A percentile compares a stretch with the other conserved stretches of the same genome.
Evolutionary conservation across 140 eudicot species (phyloP).

Genomic region (Flaveria floridana): DNA sequence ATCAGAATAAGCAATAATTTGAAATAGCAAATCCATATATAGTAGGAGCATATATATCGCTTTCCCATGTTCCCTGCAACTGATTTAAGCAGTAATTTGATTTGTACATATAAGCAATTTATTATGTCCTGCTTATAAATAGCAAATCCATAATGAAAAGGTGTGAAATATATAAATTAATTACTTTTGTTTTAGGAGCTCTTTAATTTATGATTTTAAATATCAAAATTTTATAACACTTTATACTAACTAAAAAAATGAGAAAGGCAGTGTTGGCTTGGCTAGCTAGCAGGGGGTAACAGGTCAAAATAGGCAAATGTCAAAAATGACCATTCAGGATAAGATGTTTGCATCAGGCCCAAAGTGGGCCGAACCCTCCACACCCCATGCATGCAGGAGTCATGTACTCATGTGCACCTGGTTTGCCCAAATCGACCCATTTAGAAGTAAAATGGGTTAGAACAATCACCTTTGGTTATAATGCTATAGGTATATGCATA

Average conservation of each 20-base stretch:
- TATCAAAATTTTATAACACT: not conserved
- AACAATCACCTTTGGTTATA: not conserved
- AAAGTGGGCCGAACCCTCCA: too few relatives aligned
- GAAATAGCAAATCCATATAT: too few relatives aligned
- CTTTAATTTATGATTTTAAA: not conserved
- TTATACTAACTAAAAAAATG: not conserved
- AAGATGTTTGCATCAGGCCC: too few relatives aligned
- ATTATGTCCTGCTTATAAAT: not conserved
- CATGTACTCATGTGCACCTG: too few relatives aligned
- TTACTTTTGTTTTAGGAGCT: not conserved
- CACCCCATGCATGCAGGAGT: too few relatives aligned
- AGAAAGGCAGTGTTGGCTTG: not conserved
- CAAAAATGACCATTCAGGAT: not conserved
- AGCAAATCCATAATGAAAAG: not conserved
- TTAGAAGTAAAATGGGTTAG: not conserved
- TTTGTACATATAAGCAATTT: not conserved
- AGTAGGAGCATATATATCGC: not conserved
- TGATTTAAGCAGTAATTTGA: not conserved
- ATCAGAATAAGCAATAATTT: constrained; percentile 13
- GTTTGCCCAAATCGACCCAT: not conserved
- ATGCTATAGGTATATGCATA: not conserved
- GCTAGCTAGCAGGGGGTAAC: not conserved
- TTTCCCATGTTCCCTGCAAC: too few relatives aligned
- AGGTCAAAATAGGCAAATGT: not conserved
- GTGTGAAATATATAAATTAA: constrained; percentile 3